Evolutionary conservation across 495 filamentous ascomycete species (phyloP).

Genomic region (Penicillium pancosmium): DNA sequence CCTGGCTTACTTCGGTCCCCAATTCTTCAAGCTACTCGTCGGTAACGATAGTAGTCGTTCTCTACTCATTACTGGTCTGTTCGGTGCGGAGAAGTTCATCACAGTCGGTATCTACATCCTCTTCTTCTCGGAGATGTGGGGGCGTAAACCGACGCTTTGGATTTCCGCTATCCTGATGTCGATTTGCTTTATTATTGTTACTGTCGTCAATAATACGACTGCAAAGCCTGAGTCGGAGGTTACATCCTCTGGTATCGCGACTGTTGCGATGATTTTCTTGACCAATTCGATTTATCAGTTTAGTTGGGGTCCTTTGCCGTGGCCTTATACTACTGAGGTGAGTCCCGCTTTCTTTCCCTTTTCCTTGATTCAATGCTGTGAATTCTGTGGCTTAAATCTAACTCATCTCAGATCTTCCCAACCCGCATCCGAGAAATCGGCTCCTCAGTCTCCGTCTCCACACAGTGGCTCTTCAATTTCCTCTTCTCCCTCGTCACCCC

Average conservation of each 20-base stretch:
- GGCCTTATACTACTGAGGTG: constrained; percentile 50
- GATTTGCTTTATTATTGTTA: constrained; percentile 52
- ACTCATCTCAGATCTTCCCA: constrained; percentile 44
- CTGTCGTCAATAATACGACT: constrained; percentile 43
- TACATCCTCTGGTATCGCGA: constrained; percentile 45
- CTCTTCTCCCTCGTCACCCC: constrained; percentile 53
- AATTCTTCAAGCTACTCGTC: constrained; percentile 52
- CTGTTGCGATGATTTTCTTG: constrained; percentile 53
- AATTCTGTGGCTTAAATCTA: not conserved
- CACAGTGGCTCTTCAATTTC: constrained; percentile 56
- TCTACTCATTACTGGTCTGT: constrained; percentile 51
- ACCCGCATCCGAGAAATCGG: constrained; percentile 50
- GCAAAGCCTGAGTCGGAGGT: constrained; percentile 31
- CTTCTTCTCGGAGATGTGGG: constrained; percentile 57
- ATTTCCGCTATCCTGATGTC: constrained; percentile 52
- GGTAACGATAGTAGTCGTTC: constrained; percentile 40
- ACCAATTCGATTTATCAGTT: constrained; percentile 49
- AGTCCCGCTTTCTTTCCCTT: not conserved
- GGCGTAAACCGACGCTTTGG: constrained; percentile 57
- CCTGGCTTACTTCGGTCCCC: constrained; percentile 50
- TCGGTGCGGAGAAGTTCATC: constrained; percentile 52
- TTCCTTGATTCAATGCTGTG: not conserved
- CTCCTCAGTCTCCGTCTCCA: constrained; percentile 42
- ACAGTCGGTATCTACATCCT: constrained; percentile 47
- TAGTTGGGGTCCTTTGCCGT: constrained; percentile 56